phyloP scores from a whole-genome alignment of 2,329 filamentous ascomycete species.

The Acarospora socialis region DNA sequence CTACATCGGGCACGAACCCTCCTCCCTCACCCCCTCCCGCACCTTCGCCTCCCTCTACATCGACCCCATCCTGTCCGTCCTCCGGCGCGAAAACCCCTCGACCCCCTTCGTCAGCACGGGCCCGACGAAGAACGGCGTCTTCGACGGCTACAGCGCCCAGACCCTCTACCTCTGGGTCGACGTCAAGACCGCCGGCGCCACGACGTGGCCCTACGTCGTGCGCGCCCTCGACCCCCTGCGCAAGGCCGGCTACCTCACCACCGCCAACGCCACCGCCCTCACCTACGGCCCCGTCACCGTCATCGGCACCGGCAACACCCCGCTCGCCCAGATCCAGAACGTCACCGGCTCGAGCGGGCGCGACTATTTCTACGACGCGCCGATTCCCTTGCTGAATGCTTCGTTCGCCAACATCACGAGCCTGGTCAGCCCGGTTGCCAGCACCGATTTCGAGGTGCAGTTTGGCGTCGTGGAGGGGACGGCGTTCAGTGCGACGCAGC shows the following conservation, averaged over 20 bases:
- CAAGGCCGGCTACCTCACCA: constrained; percentile 38
- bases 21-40: constrained; percentile 35
- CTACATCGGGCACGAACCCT: constrained; percentile 42
- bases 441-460: constrained; percentile 33
- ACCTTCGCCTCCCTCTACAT: constrained; percentile 46
- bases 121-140: constrained; percentile 44
- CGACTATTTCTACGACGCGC: constrained; percentile 49
- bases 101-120: constrained; percentile 34
- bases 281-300: constrained; percentile 41
- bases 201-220: constrained; percentile 43
- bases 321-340: constrained; percentile 32
- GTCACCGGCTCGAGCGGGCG: constrained; percentile 29
- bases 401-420: constrained; percentile 32
- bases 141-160: constrained; percentile 39
- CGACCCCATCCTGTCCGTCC: constrained; percentile 41
- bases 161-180: constrained; percentile 53
- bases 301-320: constrained; percentile 46
- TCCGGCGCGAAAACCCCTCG: constrained; percentile 42
- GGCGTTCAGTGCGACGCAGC: constrained; percentile 33
- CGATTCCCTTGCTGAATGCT: constrained; percentile 31
- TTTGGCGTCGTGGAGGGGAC: constrained; percentile 26
- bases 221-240: constrained; percentile 43
- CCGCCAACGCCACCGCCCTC: constrained; percentile 32
- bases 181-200: constrained; percentile 42
- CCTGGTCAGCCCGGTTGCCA: constrained; percentile 39